Percentiles rank a stretch among this genome's conserved stretches.
Evolutionary conservation across 345 rosid species (phyloP).

Genomic region (Alliaria petiolata): DNA sequence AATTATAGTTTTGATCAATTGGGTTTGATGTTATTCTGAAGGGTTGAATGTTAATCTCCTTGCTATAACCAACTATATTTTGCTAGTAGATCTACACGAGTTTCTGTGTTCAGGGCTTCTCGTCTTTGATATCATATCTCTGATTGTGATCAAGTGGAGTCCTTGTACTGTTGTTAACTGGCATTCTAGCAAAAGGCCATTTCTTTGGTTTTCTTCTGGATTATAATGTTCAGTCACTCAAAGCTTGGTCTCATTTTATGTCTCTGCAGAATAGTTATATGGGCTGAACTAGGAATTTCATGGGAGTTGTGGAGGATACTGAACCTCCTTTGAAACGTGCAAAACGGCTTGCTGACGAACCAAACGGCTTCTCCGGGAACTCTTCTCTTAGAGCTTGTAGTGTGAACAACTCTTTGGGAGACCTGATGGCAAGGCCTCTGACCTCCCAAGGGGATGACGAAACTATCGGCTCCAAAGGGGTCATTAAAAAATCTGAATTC

Average conservation of each 20-base stretch:
- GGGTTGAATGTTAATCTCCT: neutral
- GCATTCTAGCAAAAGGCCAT: neutral
- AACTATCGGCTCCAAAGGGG: constrained; percentile 53
- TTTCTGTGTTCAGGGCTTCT: neutral
- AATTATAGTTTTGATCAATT: constrained; percentile 1
- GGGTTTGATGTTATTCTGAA: constrained; percentile 1
- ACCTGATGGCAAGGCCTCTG: constrained; percentile 62
- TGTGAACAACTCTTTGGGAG: constrained; percentile 51
- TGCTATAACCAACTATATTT: neutral
- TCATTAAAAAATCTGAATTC: constrained; percentile 57
- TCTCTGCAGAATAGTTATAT: constrained; percentile 34
- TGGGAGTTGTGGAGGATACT: constrained; percentile 71
- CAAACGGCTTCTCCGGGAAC: constrained; percentile 39
- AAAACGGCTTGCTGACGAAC: constrained; percentile 40
- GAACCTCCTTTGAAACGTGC: constrained; percentile 68
- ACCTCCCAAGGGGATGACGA: constrained; percentile 61
- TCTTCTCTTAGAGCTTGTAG: constrained; percentile 33
- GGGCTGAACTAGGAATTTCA: constrained; percentile 63
- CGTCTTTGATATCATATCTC: neutral
- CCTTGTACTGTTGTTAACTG: neutral
- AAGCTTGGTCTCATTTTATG: neutral
- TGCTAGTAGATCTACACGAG: constrained; percentile 13
- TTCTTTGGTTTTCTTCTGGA: neutral
- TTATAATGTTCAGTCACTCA: constrained; percentile 2
- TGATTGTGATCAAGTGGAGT: constrained; percentile 9